These are phyloP conservation scores for Tillandsia leiboldiana DNA, from an alignment of 176 grass and related monocot genomes.

Conservation along the genomic window DNA sequence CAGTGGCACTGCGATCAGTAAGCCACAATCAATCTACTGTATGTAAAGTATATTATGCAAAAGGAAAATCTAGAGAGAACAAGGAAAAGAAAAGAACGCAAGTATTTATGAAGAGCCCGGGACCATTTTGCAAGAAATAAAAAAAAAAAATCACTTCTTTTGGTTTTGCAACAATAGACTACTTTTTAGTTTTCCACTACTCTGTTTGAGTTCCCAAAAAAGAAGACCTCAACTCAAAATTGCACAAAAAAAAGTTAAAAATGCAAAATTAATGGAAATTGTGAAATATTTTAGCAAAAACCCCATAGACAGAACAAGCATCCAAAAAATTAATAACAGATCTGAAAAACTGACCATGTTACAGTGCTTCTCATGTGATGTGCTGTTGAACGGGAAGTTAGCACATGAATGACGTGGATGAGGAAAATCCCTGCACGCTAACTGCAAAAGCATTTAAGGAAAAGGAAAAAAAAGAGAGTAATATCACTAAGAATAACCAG, in stretches of 20 bases:
- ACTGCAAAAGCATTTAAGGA: constrained; percentile 29
- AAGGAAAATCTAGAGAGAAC: background rate
- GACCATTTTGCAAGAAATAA: too few relatives aligned
- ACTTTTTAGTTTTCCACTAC: constrained; percentile 4
- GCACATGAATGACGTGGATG: constrained; percentile 85
- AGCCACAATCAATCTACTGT: constrained; percentile 6
- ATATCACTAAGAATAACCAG: background rate
- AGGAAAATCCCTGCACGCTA: constrained; percentile 93
- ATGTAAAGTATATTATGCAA: background rate
- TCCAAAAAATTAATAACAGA: background rate
- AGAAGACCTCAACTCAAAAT: too few relatives aligned
- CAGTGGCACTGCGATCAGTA: constrained; percentile 91
- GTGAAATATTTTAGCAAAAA: constrained; percentile 2
- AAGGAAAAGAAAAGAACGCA: background rate
- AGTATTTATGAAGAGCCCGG: background rate
- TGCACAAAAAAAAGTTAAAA: too few relatives aligned
- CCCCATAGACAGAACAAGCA: constrained; percentile 6
- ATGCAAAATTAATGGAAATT: too few relatives aligned
- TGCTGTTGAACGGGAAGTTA: constrained; percentile 67
- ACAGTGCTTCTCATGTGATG: constrained; percentile 67
- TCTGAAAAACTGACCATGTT: constrained; percentile 47
- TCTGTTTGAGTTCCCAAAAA: background rate
- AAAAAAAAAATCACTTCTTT: too few relatives aligned
- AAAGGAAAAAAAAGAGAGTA: constrained; percentile 12
- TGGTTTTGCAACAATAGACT: background rate